Conservation (phyloP, 306 rosid species). For the Cucurbita pepo region DNA sequence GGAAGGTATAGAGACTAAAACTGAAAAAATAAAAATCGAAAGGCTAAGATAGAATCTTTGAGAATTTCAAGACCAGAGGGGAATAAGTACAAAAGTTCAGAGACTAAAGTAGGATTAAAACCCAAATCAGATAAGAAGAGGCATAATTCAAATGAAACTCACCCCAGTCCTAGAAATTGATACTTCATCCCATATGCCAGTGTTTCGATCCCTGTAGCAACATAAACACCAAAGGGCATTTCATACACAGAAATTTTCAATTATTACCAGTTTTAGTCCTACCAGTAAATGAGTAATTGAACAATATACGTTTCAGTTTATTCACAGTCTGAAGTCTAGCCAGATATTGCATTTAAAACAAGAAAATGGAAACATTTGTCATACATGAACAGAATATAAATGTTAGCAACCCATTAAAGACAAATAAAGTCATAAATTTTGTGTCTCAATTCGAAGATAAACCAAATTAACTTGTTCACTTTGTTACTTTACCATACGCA, state of each 20-base stretch:
- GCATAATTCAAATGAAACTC: conserved; percentile 21
- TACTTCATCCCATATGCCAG: conserved; percentile 98
- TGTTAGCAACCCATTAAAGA: background rate
- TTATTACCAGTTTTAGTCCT: background rate
- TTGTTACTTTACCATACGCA: background rate
- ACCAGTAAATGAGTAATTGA: background rate
- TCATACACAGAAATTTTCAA: conserved; percentile 1
- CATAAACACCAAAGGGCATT: conserved; percentile 5
- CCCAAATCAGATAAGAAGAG: conserved; percentile 6
- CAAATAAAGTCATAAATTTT: background rate
- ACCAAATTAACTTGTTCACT: background rate
- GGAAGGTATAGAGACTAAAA: background rate
- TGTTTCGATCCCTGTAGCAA: conserved; percentile 78
- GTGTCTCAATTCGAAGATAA: background rate
- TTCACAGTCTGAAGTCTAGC: background rate
- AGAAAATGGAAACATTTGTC: background rate
- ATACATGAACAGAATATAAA: background rate
- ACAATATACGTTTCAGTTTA: background rate
- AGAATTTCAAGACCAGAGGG: background rate
- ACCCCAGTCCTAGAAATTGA: conserved; percentile 75
- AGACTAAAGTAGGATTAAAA: background rate
- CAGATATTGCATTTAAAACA: background rate
- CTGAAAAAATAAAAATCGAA: background rate
- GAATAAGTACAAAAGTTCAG: background rate
- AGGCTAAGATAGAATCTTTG: background rate